Conservation (phyloP, 164 flowering plant genomes). For the Vitis rupestris region DNA sequence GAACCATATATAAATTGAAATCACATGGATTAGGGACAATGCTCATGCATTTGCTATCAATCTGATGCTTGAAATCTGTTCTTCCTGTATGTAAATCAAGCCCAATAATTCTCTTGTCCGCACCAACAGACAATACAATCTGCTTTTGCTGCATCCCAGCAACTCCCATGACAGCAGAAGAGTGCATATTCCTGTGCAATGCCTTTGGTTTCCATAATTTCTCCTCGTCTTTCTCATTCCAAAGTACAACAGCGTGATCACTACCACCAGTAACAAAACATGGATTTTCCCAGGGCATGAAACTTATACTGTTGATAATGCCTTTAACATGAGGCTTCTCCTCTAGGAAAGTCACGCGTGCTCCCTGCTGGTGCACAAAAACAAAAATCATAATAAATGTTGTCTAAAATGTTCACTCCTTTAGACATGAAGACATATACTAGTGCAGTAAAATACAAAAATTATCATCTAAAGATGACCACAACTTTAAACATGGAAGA, state of each 20-base stretch:
- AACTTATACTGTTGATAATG: slow-evolving; percentile 75
- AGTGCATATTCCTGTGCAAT: slow-evolving; percentile 72
- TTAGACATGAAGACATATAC: too few species aligned
- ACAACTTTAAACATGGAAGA: too few species aligned
- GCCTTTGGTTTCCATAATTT: slow-evolving; percentile 70
- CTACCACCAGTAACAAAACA: slow-evolving; percentile 89
- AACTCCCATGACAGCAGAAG: slow-evolving; percentile 97
- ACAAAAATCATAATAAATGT: background rate
- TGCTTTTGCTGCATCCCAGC: slow-evolving; percentile 82
- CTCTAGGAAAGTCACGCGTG: slow-evolving; percentile 62
- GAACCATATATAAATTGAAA: slow-evolving; percentile 93
- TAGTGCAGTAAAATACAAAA: too few species aligned
- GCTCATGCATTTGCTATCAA: slow-evolving; percentile 94
- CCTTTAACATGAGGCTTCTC: slow-evolving; percentile 91
- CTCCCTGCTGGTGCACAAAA: slow-evolving; percentile 38
- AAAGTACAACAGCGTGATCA: slow-evolving; percentile 88
- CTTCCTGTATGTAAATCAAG: slow-evolving; percentile 60
- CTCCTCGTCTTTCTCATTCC: slow-evolving; percentile 64
- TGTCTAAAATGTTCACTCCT: background rate
- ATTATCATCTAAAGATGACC: too few species aligned
- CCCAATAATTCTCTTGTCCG: slow-evolving; percentile 83
- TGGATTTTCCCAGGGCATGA: slow-evolving; percentile 73
- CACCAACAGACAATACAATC: slow-evolving; percentile 75
- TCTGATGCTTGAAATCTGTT: slow-evolving; percentile 70
- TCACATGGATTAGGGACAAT: slow-evolving; percentile 88